phyloP scores from a whole-genome alignment of 345 rosid species.

The Eucalyptus viminalis region DNA sequence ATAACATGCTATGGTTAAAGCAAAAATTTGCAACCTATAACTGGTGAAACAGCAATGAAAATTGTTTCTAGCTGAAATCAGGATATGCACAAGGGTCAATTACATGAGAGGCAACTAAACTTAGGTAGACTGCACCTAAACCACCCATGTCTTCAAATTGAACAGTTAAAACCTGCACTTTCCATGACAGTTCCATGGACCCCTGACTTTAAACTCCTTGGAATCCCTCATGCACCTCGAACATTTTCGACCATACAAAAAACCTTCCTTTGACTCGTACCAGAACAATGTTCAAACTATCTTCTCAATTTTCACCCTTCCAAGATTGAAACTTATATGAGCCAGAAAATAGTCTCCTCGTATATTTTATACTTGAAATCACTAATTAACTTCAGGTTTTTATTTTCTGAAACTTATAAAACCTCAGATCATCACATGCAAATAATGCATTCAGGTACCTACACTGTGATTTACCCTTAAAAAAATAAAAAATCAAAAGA shows the following conservation, averaged over 20 bases:
- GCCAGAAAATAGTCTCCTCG: not conserved
- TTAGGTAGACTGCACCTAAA: not conserved
- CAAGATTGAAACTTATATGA: not conserved
- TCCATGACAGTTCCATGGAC: not conserved
- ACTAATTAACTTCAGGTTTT: not conserved
- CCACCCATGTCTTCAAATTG: not conserved
- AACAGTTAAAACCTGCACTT: not conserved
- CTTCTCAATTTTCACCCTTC: not conserved
- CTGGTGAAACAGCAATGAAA: not conserved
- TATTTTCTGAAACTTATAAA: not conserved
- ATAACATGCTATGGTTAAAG: not conserved
- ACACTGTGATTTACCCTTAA: not conserved
- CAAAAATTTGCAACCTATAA: not conserved
- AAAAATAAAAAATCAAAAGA: not conserved
- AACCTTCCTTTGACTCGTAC: not conserved
- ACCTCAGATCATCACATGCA: not conserved
- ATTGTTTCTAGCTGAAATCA: not conserved
- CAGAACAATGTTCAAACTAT: not conserved
- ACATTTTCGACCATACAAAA: not conserved
- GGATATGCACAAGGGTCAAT: not conserved
- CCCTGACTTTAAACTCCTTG: not conserved
- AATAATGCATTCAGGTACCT: not conserved
- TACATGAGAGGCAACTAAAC: not conserved
- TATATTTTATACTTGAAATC: not conserved
- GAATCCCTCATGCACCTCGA: not conserved